Percentiles rank a stretch among this genome's conserved stretches.
Conservation (phyloP, 2,329 filamentous ascomycete species). For the Sporothrix phasma region DNA sequence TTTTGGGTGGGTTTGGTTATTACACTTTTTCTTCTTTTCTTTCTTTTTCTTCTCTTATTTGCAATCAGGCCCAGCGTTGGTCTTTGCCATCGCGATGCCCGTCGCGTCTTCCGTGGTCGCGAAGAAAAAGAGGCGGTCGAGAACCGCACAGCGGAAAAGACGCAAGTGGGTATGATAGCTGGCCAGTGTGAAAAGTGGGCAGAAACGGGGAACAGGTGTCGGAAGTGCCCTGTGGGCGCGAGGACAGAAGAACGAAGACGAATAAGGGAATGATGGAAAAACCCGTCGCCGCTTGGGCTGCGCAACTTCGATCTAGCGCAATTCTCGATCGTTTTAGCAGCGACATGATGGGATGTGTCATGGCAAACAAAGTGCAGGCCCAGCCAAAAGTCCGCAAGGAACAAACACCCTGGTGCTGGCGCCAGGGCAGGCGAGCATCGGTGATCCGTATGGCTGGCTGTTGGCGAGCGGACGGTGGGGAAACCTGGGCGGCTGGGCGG, state of each 20-base stretch:
- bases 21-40: not conserved
- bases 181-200: not conserved
- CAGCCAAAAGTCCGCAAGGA: not conserved
- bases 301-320: slow-evolving; percentile 10
- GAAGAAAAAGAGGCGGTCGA: not conserved
- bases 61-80: not conserved
- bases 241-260: not conserved
- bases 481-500: too few species aligned
- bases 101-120: too few species aligned
- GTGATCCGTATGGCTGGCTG: not conserved
- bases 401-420: not conserved
- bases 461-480: not conserved
- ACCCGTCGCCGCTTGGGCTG: not conserved
- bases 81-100: too few species aligned
- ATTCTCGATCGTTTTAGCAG: slow-evolving; percentile 7
- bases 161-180: not conserved
- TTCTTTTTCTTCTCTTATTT: not conserved
- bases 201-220: not conserved
- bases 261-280: not conserved
- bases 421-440: slow-evolving; percentile 4
- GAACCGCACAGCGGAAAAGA: not conserved
- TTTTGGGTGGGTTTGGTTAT: not conserved
- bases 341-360: slow-evolving; percentile 9
- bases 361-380: not conserved
- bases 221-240: not conserved